A percentile compares a stretch with the other conserved stretches of the same genome.
These are phyloP conservation scores for Clavariopsis aquatica DNA, from an alignment of 495 filamentous ascomycete genomes.

Conservation along the genomic window DNA sequence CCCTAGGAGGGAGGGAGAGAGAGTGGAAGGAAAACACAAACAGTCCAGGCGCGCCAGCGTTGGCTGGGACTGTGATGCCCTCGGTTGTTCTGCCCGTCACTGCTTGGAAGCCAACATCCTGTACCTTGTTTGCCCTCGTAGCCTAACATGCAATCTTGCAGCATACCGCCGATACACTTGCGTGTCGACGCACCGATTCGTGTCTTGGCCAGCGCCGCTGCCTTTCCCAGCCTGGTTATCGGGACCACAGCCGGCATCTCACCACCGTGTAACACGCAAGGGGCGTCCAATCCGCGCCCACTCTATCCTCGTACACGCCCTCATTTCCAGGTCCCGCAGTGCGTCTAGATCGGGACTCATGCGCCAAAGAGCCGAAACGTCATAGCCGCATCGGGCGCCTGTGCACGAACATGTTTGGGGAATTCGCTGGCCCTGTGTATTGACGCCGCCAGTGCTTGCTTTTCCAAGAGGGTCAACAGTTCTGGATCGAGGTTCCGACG, in stretches of 20 bases:
- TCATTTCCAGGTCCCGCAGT: background rate
- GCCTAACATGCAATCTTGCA: background rate
- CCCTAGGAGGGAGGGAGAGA: background rate
- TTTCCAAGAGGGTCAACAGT: background rate
- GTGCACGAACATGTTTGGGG: background rate
- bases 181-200: background rate
- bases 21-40: background rate
- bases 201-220: conserved; percentile 7
- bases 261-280: conserved; percentile 14
- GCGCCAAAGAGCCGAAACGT: conserved; percentile 9
- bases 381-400: background rate
- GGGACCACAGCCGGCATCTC: background rate
- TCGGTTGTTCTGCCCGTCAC: too few species aligned
- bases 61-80: background rate
- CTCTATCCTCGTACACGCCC: background rate
- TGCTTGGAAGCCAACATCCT: too few species aligned
- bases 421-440: conserved; percentile 1
- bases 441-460: conserved; percentile 2
- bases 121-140: background rate
- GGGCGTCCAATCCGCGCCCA: conserved; percentile 11
- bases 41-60: background rate
- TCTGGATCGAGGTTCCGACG: background rate
- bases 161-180: background rate
- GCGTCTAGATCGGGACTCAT: background rate
- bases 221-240: conserved; percentile 11